Evolutionary conservation across 2,329 filamentous ascomycete genomes (phyloP), one percentile per base, ranked within the genome.

Genomic region (Penicillium sp.): DNA sequence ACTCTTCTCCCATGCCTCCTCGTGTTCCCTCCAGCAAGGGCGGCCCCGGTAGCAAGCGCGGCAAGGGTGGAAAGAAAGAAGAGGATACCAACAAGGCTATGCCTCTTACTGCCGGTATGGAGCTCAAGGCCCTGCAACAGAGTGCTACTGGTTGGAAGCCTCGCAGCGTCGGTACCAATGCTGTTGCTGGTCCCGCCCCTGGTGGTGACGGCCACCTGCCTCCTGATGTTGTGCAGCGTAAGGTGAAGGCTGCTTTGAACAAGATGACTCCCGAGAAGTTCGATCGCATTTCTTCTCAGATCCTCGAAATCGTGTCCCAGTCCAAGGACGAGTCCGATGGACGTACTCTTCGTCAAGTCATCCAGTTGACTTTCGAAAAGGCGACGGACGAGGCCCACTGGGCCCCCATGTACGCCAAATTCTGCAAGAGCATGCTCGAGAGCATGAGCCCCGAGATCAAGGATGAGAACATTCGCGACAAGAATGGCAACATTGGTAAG

Each of bases 191-290:
- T 47, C 71, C 75, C 54, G 67, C 75, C 50, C 69, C 73, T 58
- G 75, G 74, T 53, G 73, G 73, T 47, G 75, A 76, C 7, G 74
- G 75, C 43, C 79, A 88, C 61, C 81, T 97, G 74, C 83, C 94
- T 56, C 91, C 93, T 25, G 88, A 91, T 61, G 83, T 93, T 77
- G 93, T 98, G 49, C 93, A 98, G 76, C 85, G 91, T 60, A 98
- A 98, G 84, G 93, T 98, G 68, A 98, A 98, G 84, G 86, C 90
- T 55, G 88, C 88, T 52, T 77, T 98, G 63, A 98, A 98, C 83
- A 98, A 98, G 85, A 97, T 98, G 93, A 97, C 93, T 0, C 93
- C 93, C 0, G 93, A 98, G 74, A 98, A 97, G 67, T 98, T 98
- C 63, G 90, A 95, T 67, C 90, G 85, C 74, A 95, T 98, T 59